Evolutionary conservation across 2,329 filamentous ascomycete genomes (phyloP).

Genomic region (Furcasterigmium sp.): DNA sequence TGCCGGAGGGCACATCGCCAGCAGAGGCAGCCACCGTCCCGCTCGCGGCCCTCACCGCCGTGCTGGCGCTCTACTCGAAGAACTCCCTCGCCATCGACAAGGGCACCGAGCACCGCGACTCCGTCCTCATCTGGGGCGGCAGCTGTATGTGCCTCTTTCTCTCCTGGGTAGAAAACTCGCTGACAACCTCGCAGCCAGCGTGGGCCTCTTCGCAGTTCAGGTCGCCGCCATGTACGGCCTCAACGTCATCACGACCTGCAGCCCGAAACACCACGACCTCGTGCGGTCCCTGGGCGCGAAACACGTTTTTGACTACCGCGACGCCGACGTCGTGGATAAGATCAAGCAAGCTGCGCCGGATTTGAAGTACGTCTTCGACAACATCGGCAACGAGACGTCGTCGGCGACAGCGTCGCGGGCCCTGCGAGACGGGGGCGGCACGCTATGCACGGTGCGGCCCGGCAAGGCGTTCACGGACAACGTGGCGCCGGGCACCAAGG

Average conservation of each 20-base stretch:
- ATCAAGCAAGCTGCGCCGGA: conserved; percentile 24
- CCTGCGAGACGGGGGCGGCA: conserved; percentile 18
- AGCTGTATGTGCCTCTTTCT: conserved; percentile 25
- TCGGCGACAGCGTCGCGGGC: conserved; percentile 25
- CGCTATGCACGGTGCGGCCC: conserved; percentile 34
- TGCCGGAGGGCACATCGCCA: conserved; percentile 22
- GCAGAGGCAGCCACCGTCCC: conserved; percentile 31
- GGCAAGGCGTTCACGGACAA: conserved; percentile 31
- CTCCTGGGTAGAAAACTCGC: not conserved
- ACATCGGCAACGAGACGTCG: conserved; percentile 30
- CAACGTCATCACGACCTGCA: conserved; percentile 29
- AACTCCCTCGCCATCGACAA: conserved; percentile 26
- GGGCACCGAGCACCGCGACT: conserved; percentile 1
- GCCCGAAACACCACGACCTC: conserved; percentile 22
- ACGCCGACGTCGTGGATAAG: conserved; percentile 25
- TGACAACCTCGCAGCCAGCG: conserved; percentile 22
- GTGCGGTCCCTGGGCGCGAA: conserved; percentile 25
- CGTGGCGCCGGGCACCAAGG: conserved; percentile 22
- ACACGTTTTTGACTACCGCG: conserved; percentile 33
- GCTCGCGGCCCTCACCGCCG: conserved; percentile 30
- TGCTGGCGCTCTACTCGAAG: conserved; percentile 31
- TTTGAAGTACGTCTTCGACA: conserved; percentile 33
- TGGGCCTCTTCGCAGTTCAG: conserved; percentile 30
- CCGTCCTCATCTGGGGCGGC: conserved; percentile 36
- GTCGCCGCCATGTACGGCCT: conserved; percentile 24